Conservation (phyloP, 1,284 basidiomycete genomes). For the Ceratorhiza oryzae-sativae region DNA sequence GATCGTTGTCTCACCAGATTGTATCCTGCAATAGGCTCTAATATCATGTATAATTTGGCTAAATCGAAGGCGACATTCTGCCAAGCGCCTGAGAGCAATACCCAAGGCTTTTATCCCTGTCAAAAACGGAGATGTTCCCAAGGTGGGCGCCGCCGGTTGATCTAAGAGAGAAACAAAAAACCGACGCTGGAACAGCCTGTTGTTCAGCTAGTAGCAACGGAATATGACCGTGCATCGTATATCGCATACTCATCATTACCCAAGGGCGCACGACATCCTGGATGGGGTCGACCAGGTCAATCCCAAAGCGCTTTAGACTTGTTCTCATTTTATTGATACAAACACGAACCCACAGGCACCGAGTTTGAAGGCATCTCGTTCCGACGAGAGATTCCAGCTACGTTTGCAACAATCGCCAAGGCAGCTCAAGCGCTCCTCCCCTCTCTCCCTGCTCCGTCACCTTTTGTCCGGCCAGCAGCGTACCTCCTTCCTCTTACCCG, state of each 20-base stretch:
- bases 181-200: slow-evolving; percentile 24
- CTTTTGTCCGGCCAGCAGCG: slow-evolving; percentile 35
- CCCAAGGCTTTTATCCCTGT: slow-evolving; percentile 41
- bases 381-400: slow-evolving; percentile 41
- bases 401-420: slow-evolving; percentile 33
- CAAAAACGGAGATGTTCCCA: slow-evolving; percentile 43
- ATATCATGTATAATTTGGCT: slow-evolving; percentile 41
- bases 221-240: slow-evolving; percentile 43
- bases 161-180: neutral
- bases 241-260: slow-evolving; percentile 40
- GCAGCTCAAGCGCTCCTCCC: slow-evolving; percentile 40
- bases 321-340: neutral
- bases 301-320: neutral
- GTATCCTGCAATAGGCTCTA: slow-evolving; percentile 34
- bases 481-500: slow-evolving; percentile 37
- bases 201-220: slow-evolving; percentile 36
- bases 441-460: slow-evolving; percentile 39
- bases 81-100: slow-evolving; percentile 39
- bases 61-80: slow-evolving; percentile 35
- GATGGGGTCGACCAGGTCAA: slow-evolving; percentile 43
- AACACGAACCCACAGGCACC: slow-evolving; percentile 26
- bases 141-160: slow-evolving; percentile 17
- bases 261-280: slow-evolving; percentile 37
- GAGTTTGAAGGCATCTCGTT: slow-evolving; percentile 41
- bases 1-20: neutral